These are phyloP conservation scores for Lunularia cruciata DNA, from an alignment of 225 moss, liverwort and hornwort genomes.

Conservation along the genomic window DNA sequence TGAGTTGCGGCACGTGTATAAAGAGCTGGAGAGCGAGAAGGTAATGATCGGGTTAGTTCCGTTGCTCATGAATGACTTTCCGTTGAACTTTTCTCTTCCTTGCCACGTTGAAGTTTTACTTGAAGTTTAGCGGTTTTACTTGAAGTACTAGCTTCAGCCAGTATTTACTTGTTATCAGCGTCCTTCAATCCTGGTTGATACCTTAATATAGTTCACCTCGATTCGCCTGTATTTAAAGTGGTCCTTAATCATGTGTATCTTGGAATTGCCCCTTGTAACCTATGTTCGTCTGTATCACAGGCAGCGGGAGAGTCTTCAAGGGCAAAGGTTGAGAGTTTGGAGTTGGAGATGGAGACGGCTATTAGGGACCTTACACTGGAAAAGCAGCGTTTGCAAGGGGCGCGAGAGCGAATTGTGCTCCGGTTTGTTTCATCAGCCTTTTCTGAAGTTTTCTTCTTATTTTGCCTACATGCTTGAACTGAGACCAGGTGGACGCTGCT, in stretches of 20 bases:
- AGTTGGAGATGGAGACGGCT: slow-evolving; percentile 84
- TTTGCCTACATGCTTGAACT: too few species aligned
- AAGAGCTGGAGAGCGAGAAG: slow-evolving; percentile 74
- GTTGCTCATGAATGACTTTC: slow-evolving; percentile 10
- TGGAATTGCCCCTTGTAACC: not conserved
- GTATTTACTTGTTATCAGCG: not conserved
- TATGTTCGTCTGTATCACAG: slow-evolving; percentile 27
- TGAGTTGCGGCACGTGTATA: slow-evolving; percentile 51
- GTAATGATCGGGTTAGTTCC: slow-evolving; percentile 34
- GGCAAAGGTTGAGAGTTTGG: slow-evolving; percentile 59
- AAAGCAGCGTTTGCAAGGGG: slow-evolving; percentile 94
- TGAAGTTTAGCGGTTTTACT: not conserved
- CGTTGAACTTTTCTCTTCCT: not conserved
- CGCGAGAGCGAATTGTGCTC: slow-evolving; percentile 97
- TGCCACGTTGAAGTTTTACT: not conserved
- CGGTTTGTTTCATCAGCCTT: slow-evolving; percentile 46
- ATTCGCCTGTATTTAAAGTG: not conserved
- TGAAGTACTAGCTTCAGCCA: not conserved
- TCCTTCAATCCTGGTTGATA: not conserved
- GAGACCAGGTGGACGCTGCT: too few species aligned
- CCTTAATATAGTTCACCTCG: too few species aligned
- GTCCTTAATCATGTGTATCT: not conserved
- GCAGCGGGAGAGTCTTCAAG: slow-evolving; percentile 56
- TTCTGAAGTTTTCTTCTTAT: not conserved
- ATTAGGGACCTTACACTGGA: slow-evolving; percentile 75